Base-by-base conservation (phyloP, 116 monocot genomes). In the Cymodocea nodosa region DNA sequence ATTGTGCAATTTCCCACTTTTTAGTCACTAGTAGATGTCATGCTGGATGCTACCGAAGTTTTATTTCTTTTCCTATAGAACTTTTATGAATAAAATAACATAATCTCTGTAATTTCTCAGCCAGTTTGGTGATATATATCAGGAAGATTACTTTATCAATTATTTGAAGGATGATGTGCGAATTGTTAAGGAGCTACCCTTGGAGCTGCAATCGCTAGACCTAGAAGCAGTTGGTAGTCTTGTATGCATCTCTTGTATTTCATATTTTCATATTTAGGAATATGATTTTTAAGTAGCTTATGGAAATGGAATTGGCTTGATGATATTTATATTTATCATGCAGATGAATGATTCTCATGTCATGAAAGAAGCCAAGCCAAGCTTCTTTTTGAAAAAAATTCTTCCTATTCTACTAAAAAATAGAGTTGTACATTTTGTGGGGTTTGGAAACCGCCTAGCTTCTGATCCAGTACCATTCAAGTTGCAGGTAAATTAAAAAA, bases 101-200 rank as follows among this genome's bases (percentile, higher is more conserved):
- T 67, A 55, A n/a, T 50, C 58, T 50, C 22, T 63, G 19, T 64
- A 52, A 19, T 73, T 75, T 85, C 67, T 79, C 83, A 95, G 90
- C 79, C 90, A 87, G 79, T 95, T 95, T 72, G 76, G 87, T 70
- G 81, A 90, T 78, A 95, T 95, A 87, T 95, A 95, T 71, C 83
- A 95, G 76, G 95, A 85, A 71, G 95, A 95, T 17, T 70, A 87
- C 72, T 95, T 95, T 72, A 81, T 90, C 64, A 78, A 75, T 75
- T 83, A 83, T 51, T 59, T 95, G 68, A 81, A 76, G 74, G 66
- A 13, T 81, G 95, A 95, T 75, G 76, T 90, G 60, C 81, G 35
- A 56, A 90, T 95, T 74, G 81, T 90, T 49, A 95, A 85, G 73
- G 85, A 85, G 60, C 87, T 95, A 52, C 90, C 95, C n/a, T 23